Evolutionary conservation across 2,329 filamentous ascomycete species (phyloP), one percentile per base, ranked within the genome.

Genomic region (Plenodomus tracheiphilus): DNA sequence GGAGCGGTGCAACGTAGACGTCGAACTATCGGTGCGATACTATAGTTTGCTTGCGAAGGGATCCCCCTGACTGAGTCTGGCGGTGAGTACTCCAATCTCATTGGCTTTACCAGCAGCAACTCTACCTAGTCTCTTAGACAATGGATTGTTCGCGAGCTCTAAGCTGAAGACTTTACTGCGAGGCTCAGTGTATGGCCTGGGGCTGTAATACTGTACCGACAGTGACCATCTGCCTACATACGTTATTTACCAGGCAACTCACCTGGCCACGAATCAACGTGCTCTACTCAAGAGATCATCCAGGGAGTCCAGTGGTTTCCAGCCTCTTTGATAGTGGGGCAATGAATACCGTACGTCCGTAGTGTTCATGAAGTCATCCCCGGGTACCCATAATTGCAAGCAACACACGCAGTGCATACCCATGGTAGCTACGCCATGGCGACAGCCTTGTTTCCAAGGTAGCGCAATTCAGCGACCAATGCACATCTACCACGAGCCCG

Each of bases 1-100:
- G 36, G 45, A 49, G 53, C 53, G 51, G 53, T 59, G 56, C 59
- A 59, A 65, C 50, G 64, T 56, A 56, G 58, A 10, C 10, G 10
- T 25, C 6, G 22, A 25, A 25, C 22, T 25, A 11, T 32, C 28
- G 28, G 28, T 15, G 53, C 54, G 50, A 59, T 51, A 43, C 52
- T 61, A 46, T 56, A 55, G 56, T 53, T 55, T 60, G 51, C 52
- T 57, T 59, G 56, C 46, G 48, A 55, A 47, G 41, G 49, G 35
- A 47, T 37, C 48, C 47, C 58, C 59, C 52, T 61, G 56, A 51
- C 56, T 51, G 51, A 40, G 56, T 47, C 55, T 61, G 59, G 67
- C 67, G 66, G 67, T 70, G 67, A 61, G 56, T 43, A 53, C 50
- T 46, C 18, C 16, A 30, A 19, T 43, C 28, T 49, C 43, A 69